These are phyloP conservation scores for Pseudocohnilembus persalinus DNA, from an alignment of 169 alveolate species.

Conservation along the genomic window DNA sequence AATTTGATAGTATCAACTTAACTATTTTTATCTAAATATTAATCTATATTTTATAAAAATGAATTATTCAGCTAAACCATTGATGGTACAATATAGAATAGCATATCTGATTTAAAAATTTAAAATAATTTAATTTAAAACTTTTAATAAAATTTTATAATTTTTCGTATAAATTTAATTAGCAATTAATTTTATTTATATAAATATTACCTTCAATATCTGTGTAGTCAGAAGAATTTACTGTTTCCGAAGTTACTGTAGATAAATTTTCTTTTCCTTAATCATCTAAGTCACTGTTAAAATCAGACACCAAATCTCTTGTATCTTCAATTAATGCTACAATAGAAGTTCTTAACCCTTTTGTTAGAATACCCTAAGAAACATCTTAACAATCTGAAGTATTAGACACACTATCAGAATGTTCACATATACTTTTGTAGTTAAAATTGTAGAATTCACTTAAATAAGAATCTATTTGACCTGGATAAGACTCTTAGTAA, in stretches of 20 bases:
- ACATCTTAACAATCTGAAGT: neutral
- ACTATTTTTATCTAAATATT: neutral
- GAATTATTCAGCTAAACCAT: neutral
- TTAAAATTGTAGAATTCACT: neutral
- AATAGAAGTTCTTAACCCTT: neutral
- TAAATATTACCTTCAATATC: neutral
- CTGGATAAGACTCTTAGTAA: neutral
- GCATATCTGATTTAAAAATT: neutral
- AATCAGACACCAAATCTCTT: neutral
- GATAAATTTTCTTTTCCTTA: neutral
- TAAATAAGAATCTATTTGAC: neutral
- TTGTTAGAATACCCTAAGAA: neutral
- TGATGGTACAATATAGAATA: neutral
- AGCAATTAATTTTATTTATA: no score
- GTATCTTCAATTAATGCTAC: neutral
- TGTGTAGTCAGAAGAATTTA: neutral
- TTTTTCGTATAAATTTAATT: neutral
- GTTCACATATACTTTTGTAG: neutral
- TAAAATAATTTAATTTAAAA: neutral
- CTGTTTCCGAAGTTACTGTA: neutral
- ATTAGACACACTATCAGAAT: neutral
- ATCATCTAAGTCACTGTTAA: neutral
- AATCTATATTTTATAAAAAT: neutral
- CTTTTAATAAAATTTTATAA: neutral
- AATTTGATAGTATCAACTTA: conserved; percentile 7